Conservation (phyloP, 768 basidiomycete species). For the Calvatia gigantea region DNA sequence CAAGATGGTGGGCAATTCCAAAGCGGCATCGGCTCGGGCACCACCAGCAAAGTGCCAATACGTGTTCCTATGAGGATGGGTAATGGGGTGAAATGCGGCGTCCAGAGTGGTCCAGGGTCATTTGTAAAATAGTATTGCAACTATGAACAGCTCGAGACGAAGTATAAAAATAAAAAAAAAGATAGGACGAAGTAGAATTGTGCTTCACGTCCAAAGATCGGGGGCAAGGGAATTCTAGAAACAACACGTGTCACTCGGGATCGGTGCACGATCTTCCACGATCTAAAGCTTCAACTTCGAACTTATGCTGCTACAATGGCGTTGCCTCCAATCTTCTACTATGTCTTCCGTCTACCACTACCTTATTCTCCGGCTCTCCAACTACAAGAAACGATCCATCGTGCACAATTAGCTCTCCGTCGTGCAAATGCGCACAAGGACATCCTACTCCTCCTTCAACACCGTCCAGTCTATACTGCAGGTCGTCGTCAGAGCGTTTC, state of each 20-base stretch:
- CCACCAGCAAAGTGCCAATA: constrained; percentile 11
- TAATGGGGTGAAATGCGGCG: background rate
- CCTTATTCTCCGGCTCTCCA: constrained; percentile 68
- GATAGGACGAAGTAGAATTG: too few relatives aligned
- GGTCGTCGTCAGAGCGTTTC: constrained; percentile 81
- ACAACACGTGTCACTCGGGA: constrained; percentile 1
- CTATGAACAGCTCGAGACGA: too few relatives aligned
- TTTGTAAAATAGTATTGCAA: constrained; percentile 10
- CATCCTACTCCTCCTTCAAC: constrained; percentile 78
- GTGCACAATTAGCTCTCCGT: constrained; percentile 55
- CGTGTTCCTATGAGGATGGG: background rate
- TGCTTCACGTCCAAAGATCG: too few relatives aligned
- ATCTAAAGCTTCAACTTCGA: background rate
- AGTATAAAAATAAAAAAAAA: too few relatives aligned
- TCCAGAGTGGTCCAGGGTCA: background rate
- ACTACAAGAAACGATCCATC: constrained; percentile 70
- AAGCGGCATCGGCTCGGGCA: background rate
- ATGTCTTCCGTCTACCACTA: constrained; percentile 74
- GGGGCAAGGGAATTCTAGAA: background rate
- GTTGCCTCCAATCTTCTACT: constrained; percentile 68
- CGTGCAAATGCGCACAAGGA: constrained; percentile 44
- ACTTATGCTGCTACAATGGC: constrained; percentile 22
- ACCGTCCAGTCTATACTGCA: constrained; percentile 91
- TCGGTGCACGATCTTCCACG: background rate
- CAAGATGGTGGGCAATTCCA: background rate